A percentile compares a stretch with the other conserved stretches of the same genome.
phyloP scores from a whole-genome alignment of 148 eudicot species.

The Polygonum aviculare region DNA sequence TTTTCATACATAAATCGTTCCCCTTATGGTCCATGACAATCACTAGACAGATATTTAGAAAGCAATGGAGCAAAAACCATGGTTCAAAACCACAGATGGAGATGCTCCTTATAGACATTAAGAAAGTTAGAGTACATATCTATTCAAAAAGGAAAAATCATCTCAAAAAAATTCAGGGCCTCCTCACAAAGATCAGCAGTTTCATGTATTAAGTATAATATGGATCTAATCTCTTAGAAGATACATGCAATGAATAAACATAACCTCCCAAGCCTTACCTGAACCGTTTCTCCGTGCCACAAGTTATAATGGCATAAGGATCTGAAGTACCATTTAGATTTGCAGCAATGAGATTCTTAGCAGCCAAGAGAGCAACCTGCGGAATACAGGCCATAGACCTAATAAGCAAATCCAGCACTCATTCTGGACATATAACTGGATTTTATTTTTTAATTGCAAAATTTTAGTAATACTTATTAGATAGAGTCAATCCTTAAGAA shows the following conservation, averaged over 20 bases:
- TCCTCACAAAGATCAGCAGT: not conserved
- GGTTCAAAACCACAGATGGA: not conserved
- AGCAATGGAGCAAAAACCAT: not conserved
- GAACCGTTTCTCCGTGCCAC: constrained; percentile 86
- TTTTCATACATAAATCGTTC: not conserved
- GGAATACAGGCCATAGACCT: constrained; percentile 8
- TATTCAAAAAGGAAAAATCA: not conserved
- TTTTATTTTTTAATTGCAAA: not conserved
- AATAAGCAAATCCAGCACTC: not conserved
- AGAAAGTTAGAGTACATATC: too few relatives aligned
- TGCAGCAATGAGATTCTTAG: constrained; percentile 79
- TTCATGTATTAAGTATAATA: not conserved
- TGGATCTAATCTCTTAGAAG: not conserved
- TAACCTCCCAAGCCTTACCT: constrained; percentile 40
- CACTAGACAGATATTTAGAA: not conserved
- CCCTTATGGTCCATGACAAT: not conserved
- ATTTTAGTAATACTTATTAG: not conserved
- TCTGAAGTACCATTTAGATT: constrained; percentile 92
- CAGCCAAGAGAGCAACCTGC: constrained; percentile 82
- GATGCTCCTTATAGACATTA: not conserved
- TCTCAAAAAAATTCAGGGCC: not conserved
- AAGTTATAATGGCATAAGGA: constrained; percentile 91
- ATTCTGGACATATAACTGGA: not conserved
- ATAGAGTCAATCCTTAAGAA: not conserved
- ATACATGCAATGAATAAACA: not conserved